Evolutionary conservation across 2,329 filamentous ascomycete genomes (phyloP).

Genomic region (Rutstroemia sydowiana): DNA sequence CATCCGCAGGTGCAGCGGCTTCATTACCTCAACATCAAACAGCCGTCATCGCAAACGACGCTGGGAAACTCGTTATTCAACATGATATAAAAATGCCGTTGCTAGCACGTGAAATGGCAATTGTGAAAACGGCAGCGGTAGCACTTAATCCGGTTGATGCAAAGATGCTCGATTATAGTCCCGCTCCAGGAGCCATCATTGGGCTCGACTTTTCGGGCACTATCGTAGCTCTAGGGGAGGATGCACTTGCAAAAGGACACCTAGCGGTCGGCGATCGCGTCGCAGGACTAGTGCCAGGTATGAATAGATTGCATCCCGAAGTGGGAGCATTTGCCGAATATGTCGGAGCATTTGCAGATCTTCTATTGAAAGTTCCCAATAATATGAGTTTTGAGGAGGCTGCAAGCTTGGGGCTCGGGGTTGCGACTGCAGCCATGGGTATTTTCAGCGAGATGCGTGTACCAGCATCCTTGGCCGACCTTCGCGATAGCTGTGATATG

Average conservation of each 20-base stretch:
- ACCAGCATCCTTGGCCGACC: background rate
- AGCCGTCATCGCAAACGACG: background rate
- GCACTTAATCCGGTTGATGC: conserved; percentile 3
- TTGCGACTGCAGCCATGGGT: background rate
- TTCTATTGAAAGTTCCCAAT: conserved; percentile 1
- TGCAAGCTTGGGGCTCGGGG: background rate
- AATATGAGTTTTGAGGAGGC: background rate
- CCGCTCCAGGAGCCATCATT: background rate
- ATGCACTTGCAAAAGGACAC: background rate
- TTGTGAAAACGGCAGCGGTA: background rate
- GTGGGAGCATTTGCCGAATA: conserved; percentile 1
- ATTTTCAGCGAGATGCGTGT: background rate
- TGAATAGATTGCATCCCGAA: background rate
- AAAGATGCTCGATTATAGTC: background rate
- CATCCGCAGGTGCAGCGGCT: background rate
- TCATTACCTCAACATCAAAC: background rate
- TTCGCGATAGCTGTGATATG: background rate
- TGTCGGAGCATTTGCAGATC: background rate
- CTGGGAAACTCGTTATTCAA: background rate
- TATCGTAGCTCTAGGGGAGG: background rate
- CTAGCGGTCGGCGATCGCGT: conserved; percentile 1
- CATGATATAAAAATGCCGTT: background rate
- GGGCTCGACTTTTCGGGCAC: conserved; percentile 1
- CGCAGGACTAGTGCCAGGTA: background rate
- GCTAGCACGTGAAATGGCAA: background rate